These are phyloP conservation scores for Leucogyrophana mollusca DNA, from an alignment of 768 basidiomycete genomes.

Conservation along the genomic window DNA sequence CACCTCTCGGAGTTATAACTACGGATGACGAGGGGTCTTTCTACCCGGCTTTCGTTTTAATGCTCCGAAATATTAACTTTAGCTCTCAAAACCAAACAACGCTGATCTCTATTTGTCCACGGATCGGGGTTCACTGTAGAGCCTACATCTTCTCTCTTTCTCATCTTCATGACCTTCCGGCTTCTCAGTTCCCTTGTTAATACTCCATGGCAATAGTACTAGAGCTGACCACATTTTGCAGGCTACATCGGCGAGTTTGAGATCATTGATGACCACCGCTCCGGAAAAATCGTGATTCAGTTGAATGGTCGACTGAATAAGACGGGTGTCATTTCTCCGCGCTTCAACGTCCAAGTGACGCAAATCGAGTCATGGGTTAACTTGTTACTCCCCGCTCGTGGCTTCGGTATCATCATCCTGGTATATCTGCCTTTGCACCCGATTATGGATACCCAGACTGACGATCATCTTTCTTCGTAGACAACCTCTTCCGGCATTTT, in stretches of 20 bases:
- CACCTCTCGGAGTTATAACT: constrained; percentile 77
- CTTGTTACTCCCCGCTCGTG: constrained; percentile 92
- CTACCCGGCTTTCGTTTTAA: constrained; percentile 82
- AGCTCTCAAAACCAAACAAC: constrained; percentile 65
- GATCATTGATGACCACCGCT: constrained; percentile 98
- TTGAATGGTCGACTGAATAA: constrained; percentile 99
- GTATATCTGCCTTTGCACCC: constrained; percentile 41
- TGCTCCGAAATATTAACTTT: constrained; percentile 67
- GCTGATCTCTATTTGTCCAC: constrained; percentile 14
- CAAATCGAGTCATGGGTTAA: constrained; percentile 98
- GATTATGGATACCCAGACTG: not conserved
- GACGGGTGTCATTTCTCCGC: constrained; percentile 99
- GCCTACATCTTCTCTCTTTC: constrained; percentile 17
- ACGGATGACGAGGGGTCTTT: constrained; percentile 62
- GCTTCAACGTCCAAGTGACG: constrained; percentile 92
- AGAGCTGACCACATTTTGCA: too few relatives aligned
- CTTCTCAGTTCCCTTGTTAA: not conserved
- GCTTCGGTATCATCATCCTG: constrained; percentile 94
- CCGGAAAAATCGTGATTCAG: constrained; percentile 97
- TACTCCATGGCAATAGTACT: too few relatives aligned
- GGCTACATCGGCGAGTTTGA: constrained; percentile 89
- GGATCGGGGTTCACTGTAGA: constrained; percentile 32
- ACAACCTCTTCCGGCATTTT: constrained; percentile 98
- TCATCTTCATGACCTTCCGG: not conserved
- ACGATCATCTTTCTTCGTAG: constrained; percentile 35